Evolutionary conservation across 1,284 basidiomycete genomes (phyloP).

Genomic region (Fomitiporia mediterranea): DNA sequence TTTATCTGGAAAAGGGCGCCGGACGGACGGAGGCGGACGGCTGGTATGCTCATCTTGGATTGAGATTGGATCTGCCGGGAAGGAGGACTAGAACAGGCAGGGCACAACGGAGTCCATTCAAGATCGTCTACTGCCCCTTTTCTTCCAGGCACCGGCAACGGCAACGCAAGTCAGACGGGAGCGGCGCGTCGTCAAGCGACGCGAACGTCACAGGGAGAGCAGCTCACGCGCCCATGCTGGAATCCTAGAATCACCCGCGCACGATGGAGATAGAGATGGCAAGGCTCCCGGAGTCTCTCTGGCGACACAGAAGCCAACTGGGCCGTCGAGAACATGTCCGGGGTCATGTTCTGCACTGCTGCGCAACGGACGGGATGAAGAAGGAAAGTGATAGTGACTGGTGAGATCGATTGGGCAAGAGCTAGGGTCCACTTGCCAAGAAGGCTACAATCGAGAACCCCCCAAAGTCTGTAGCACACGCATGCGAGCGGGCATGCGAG

Average conservation of each 20-base stretch:
- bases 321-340: no score
- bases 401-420: background rate
- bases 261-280: background rate
- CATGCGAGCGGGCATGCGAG: no score
- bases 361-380: background rate
- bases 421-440: background rate
- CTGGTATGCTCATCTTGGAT: no score
- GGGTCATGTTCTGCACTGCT: background rate
- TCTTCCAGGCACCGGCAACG: slow-evolving; percentile 17
- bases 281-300: background rate
- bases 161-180: background rate
- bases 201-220: background rate
- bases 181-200: slow-evolving; percentile 6
- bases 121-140: slow-evolving; percentile 5
- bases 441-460: background rate
- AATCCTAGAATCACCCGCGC: background rate
- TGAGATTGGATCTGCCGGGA: slow-evolving; percentile 14
- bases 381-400: background rate
- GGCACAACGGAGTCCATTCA: background rate
- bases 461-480: background rate
- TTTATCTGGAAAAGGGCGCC: no score
- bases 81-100: background rate
- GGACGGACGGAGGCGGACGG: no score
- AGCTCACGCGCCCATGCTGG: background rate
- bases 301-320: background rate